Percentiles rank a stretch among this genome's conserved stretches.
Evolutionary conservation across 441 rosid genomes (phyloP).

Genomic region (Populus trichocarpa): DNA sequence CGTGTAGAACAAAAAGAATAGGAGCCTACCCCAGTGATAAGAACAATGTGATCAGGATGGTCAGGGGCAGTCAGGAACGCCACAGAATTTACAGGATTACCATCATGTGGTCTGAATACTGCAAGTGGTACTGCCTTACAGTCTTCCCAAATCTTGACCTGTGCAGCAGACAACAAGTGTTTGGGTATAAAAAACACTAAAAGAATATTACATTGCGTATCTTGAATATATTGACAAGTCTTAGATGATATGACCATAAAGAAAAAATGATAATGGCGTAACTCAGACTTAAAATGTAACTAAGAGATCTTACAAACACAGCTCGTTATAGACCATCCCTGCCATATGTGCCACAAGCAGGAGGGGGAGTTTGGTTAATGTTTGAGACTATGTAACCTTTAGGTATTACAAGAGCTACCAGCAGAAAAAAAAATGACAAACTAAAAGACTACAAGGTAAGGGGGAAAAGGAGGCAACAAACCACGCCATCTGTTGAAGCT

Average conservation of each 20-base stretch:
- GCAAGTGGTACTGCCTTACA: constrained; percentile 63
- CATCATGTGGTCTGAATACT: constrained; percentile 78
- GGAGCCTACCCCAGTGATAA: constrained; percentile 69
- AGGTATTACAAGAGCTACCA: not conserved
- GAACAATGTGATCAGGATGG: constrained; percentile 82
- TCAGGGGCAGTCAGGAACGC: constrained; percentile 71
- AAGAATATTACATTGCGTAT: not conserved
- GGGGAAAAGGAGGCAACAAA: constrained; percentile 26
- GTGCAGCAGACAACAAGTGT: constrained; percentile 31
- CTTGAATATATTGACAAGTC: not conserved
- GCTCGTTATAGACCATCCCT: not conserved
- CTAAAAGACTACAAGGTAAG: constrained; percentile 6
- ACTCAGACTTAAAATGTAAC: not conserved
- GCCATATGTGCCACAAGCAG: not conserved
- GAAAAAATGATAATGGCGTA: not conserved
- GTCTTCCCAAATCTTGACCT: constrained; percentile 97
- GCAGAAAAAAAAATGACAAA: not conserved
- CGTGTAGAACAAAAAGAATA: constrained; percentile 10
- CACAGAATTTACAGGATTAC: constrained; percentile 75
- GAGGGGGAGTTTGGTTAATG: not conserved
- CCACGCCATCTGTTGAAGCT: constrained; percentile 88
- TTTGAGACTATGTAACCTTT: not conserved
- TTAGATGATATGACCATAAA: not conserved
- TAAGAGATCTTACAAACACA: not conserved
- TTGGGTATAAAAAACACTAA: constrained; percentile 10